Conservation (phyloP, 75 land plant species). For the Picea sitchensis region DNA sequence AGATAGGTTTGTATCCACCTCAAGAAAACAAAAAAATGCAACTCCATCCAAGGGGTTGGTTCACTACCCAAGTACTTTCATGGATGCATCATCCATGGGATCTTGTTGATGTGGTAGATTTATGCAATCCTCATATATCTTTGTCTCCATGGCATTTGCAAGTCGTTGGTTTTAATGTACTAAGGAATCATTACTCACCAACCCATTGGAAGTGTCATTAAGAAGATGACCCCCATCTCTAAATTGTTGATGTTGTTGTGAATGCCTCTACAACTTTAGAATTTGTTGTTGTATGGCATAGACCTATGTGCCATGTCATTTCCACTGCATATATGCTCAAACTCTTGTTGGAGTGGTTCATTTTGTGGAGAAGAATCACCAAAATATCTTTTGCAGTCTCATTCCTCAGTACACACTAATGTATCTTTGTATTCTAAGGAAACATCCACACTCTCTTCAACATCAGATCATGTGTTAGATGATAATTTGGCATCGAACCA, state of each 20-base stretch:
- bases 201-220: constrained; percentile 63
- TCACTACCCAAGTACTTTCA: constrained; percentile 45
- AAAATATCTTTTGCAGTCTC: no score
- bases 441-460: no score
- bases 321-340: no score
- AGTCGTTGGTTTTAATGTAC: constrained; percentile 44
- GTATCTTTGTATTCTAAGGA: no score
- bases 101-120: constrained; percentile 83
- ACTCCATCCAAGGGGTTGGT: neutral
- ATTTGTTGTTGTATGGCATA: constrained; percentile 18
- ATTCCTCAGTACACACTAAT: no score
- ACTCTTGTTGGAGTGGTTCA: no score
- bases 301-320: no score
- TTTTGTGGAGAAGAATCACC: no score
- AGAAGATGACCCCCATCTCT: constrained; percentile 51
- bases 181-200: constrained; percentile 52
- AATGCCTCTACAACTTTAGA: neutral
- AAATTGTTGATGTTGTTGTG: constrained; percentile 54
- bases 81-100: constrained; percentile 65
- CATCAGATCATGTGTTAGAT: no score
- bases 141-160: constrained; percentile 84
- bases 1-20: neutral
- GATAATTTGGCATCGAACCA: no score
- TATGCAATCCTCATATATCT: constrained; percentile 84
- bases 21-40: neutral